phyloP scores from a whole-genome alignment of 2,329 filamentous ascomycete species.

The Phaeoacremonium minimum region DNA sequence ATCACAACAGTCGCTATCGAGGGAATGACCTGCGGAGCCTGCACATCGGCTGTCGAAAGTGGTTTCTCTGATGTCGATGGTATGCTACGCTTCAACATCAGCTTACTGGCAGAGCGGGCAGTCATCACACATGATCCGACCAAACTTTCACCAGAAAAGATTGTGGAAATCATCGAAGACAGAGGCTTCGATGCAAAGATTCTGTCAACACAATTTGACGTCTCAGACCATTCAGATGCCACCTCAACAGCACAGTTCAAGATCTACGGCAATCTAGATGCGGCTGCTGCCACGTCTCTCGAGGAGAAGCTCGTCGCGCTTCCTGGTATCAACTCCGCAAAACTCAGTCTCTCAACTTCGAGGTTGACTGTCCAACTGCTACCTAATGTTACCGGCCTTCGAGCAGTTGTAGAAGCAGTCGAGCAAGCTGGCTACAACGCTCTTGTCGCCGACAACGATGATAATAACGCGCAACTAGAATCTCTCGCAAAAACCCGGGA shows the following conservation, averaged over 20 bases:
- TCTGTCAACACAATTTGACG: constrained; percentile 68
- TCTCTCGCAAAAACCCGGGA: constrained; percentile 95
- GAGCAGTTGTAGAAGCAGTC: constrained; percentile 75
- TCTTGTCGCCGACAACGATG: constrained; percentile 82
- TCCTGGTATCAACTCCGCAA: constrained; percentile 70
- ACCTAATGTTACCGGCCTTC: constrained; percentile 68
- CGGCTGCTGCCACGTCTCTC: constrained; percentile 65
- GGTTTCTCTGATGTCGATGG: constrained; percentile 77
- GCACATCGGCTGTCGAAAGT: constrained; percentile 84
- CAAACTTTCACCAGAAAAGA: constrained; percentile 67
- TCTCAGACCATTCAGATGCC: constrained; percentile 46
- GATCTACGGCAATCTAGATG: constrained; percentile 74
- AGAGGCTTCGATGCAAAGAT: constrained; percentile 82
- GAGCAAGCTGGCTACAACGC: constrained; percentile 86
- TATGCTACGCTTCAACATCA: constrained; percentile 88
- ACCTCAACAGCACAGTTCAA: constrained; percentile 71
- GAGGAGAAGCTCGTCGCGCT: constrained; percentile 63
- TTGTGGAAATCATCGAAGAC: constrained; percentile 82
- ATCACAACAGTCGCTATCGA: constrained; percentile 86
- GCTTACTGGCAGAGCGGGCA: constrained; percentile 85
- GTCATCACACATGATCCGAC: constrained; percentile 78
- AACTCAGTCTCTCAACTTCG: constrained; percentile 68
- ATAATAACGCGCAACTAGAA: constrained; percentile 95
- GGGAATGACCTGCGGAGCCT: constrained; percentile 97
- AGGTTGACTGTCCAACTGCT: constrained; percentile 72